Evolutionary conservation across 331 rosid species (phyloP), one percentile per base, ranked within the genome.

Genomic region (Quercus phellos): DNA sequence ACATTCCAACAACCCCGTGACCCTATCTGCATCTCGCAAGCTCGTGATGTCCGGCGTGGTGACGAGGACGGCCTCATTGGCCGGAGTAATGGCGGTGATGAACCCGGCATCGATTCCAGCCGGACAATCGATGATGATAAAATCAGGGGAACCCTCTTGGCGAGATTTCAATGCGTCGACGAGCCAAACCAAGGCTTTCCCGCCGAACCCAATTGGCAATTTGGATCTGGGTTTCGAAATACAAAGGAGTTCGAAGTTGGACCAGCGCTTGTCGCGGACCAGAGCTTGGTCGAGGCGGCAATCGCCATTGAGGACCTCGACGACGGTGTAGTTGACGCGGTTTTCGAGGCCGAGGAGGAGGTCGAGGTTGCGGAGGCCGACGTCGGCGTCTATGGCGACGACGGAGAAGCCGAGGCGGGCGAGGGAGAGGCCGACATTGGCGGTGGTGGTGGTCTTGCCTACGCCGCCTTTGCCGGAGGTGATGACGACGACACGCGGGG

Each of bases 51-150:
- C 99, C 0, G 99, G 99, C 0, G 99, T 95, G 32, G 99, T 90
- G 10, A 95, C 96, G 9, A 95, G 83, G 6, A 93, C 85, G 0
- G 99, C 98, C 83, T 95, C 99, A 21, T 95, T 93, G 4, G 99
- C 99, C 5, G 99, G 98, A 0, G 99, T 90, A 32, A 95, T 95
- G 29, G 99, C 99, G 0, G 99, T 93, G 24, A 95, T 95, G 84
- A 95, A 95, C 7, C 99, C 99, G 0, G 99, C 99, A 17, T 92
- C 99, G 21, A 91, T 95, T 9, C 99, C 99, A 0, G 99, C 99
- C 0, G 99, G 99, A 78, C 99, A 95, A 35, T 95, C 99, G 4
- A 93, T 91, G 55, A 95, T 74, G 66, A 95, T 82, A 86, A 95
- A 95, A 74, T 95, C 97, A 0, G 99, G 99, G 63, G 79, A 79